A percentile compares a stretch with the other conserved stretches of the same genome.
Evolutionary conservation across 2,329 filamentous ascomycete genomes (phyloP).

Genomic region (Cryphonectria nitschkei): DNA sequence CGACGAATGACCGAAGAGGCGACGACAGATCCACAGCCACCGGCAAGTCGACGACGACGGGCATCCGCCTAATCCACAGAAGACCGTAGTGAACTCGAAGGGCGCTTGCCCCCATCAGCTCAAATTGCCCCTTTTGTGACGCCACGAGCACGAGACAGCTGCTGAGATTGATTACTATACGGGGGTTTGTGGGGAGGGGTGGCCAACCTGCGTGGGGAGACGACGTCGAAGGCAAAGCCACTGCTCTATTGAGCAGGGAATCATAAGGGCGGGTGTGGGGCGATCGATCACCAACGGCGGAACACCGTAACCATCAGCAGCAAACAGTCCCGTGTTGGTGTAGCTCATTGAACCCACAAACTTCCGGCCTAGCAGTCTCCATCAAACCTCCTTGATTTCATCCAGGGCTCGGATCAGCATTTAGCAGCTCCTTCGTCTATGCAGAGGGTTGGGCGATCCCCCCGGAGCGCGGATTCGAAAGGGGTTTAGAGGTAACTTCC

Average conservation of each 20-base stretch:
- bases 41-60: not conserved
- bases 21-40: not conserved
- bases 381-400: conserved; percentile 1
- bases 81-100: not conserved
- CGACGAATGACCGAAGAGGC: not conserved
- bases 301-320: not conserved
- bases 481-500: not conserved
- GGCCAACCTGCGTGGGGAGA: not conserved
- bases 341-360: not conserved
- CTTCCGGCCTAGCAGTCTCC: not conserved
- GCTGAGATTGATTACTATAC: not conserved
- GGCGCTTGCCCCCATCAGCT: not conserved
- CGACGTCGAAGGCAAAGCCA: not conserved
- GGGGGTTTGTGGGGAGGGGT: too few species aligned
- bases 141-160: conserved; percentile 5
- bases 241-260: not conserved
- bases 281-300: not conserved
- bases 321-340: not conserved
- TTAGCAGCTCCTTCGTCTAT: not conserved
- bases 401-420: not conserved
- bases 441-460: not conserved
- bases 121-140: not conserved
- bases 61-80: not conserved
- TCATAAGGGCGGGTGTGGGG: not conserved
- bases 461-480: not conserved